Percentiles rank a stretch among this genome's conserved stretches.
Evolutionary conservation across 495 filamentous ascomycete genomes (phyloP).

Genomic region (Oleoguttula mirabilis): DNA sequence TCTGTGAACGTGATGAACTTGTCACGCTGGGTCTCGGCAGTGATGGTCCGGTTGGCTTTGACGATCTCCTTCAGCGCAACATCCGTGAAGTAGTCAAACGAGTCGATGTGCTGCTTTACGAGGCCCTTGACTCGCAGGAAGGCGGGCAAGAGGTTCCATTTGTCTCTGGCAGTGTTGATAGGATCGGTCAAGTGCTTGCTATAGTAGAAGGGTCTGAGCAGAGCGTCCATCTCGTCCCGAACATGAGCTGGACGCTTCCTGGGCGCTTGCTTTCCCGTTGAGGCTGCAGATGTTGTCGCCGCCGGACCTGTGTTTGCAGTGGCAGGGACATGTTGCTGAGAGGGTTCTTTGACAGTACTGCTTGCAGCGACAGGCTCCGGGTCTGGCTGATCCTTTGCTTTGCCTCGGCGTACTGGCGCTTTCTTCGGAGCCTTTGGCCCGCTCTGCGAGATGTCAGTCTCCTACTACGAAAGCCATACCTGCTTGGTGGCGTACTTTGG

Average conservation of each 20-base stretch:
- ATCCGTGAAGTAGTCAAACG: constrained; percentile 94
- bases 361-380: neutral
- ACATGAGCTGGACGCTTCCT: constrained; percentile 6
- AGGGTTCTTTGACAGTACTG: neutral
- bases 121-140: constrained; percentile 95
- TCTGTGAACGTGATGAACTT: constrained; percentile 30
- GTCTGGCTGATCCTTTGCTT: constrained; percentile 6
- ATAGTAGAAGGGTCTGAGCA: constrained; percentile 91
- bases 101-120: constrained; percentile 96
- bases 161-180: constrained; percentile 84
- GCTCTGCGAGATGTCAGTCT: constrained; percentile 7
- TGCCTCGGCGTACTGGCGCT: neutral
- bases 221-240: constrained; percentile 45
- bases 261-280: neutral
- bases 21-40: constrained; percentile 36
- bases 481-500: constrained; percentile 8
- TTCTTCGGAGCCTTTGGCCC: constrained; percentile 9
- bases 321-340: neutral
- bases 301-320: neutral
- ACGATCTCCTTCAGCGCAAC: constrained; percentile 94
- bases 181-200: constrained; percentile 87
- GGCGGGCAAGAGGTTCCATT: constrained; percentile 91
- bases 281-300: neutral
- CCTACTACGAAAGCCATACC: neutral
- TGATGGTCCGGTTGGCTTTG: constrained; percentile 67